Percentiles rank a stretch among this genome's conserved stretches.
phyloP scores from a whole-genome alignment of 2,329 filamentous ascomycete species.

The Rhynchosporium agropyri region DNA sequence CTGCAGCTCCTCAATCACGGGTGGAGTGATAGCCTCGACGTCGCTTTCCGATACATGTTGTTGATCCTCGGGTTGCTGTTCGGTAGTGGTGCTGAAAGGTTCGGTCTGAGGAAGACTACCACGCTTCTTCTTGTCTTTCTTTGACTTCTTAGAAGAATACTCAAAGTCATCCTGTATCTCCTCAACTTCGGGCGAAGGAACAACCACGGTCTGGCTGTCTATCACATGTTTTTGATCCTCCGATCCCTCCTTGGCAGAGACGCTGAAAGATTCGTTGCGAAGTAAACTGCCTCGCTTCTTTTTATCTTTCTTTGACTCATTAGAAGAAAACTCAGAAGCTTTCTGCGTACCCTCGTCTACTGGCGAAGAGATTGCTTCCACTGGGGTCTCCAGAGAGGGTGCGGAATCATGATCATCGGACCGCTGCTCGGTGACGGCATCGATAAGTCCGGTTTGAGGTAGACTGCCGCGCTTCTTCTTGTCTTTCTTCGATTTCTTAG shows the following conservation, averaged over 20 bases:
- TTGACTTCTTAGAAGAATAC: conserved; percentile 21
- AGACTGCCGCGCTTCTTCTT: conserved; percentile 21
- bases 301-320: too few species aligned
- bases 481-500: conserved; percentile 26
- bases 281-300: too few species aligned
- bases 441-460: conserved; percentile 8
- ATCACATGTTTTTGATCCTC: too few species aligned
- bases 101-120: conserved; percentile 12
- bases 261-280: too few species aligned
- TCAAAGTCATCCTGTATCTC: too few species aligned
- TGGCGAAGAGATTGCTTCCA: neutral
- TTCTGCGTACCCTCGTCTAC: neutral
- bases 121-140: conserved; percentile 24
- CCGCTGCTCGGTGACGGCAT: neutral
- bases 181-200: too few species aligned
- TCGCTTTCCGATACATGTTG: too few species aligned
- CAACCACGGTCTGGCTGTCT: too few species aligned
- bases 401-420: neutral
- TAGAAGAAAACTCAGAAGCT: neutral
- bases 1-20: neutral
- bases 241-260: too few species aligned
- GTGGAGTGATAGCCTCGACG: neutral
- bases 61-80: neutral
- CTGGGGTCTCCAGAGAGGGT: too few species aligned
- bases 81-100: neutral